Base-by-base conservation (phyloP, 2,329 filamentous ascomycete species). In the Beauveria brongniartii region DNA sequence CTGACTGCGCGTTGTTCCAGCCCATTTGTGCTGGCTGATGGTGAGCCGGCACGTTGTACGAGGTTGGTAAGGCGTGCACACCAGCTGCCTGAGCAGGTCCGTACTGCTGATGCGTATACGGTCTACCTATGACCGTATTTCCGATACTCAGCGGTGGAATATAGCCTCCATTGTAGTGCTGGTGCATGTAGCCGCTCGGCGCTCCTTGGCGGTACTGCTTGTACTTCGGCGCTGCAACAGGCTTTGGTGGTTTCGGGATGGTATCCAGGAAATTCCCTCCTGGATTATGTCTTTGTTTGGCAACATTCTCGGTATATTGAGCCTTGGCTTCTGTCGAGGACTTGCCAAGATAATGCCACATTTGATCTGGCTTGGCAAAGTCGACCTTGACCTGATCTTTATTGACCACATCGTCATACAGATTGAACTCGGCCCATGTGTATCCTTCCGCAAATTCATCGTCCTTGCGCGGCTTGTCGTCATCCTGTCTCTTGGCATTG, bases 331-430 rank as follows among this genome's bases (percentile, higher is more conserved):
- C 93, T 7, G 93, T 97, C 24, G 93, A 97, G 22, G 82, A 84
- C 71, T 85, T 85, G 37, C 91, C 91, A 63, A 99, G 81, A 72
- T 97, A 97, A 75, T 91, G 84, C 91, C 92, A 97, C 20, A 96
- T 73, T 70, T 90, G 87, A 63, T 93, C 83, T 18, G 86, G 80
- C 70, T 89, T 90, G 63, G 75, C 75, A 9, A 96, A 73, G 69
- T 96, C 85, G 62, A 95, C 78, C 73, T 87, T 89, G 69, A 80
- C 81, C 71, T 90, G 85, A 59, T 77, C 78, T 64, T 78, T 78
- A 67, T 88, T 89, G 64, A 69, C 70, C 56, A 80, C 76, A 47
- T 82, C 79, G 51, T 83, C 79, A 66, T 82, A 80, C 54, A 82
- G 82, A 68, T 90, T 82, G 73, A 96, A 97, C 70, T 97, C 92